Base-by-base conservation (phyloP, 1,284 basidiomycete species). In the Rhodotorula sp. region DNA sequence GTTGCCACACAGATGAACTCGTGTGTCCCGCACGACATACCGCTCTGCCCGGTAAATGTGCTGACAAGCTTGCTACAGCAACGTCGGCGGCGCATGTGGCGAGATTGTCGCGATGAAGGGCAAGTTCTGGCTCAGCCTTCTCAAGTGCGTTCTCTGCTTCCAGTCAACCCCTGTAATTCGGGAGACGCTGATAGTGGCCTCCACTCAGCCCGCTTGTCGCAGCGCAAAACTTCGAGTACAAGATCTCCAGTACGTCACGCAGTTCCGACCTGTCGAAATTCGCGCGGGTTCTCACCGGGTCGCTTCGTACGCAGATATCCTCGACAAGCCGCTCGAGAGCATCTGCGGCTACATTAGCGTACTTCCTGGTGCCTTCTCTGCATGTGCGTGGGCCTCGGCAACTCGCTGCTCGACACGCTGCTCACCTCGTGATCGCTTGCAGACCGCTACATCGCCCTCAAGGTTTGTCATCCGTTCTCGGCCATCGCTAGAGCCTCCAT, bases 21-120 rank as follows among this genome's bases (percentile, higher is more conserved):
- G 34, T 34, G 34, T n/a, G 50, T 34, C 9, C 10, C 17, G 1
- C 53, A 3, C n/a, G 12, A 4, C 16, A n/a, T 13, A 3, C 7
- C 7, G 42, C 44, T 45, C 12, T 7, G 45, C 44, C 4, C 8
- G 1, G 17, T n/a, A 13, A 21, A 1, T 25, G 2, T 14, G n/a
- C 9, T 23, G 25, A 46, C 4, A 8, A 58, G 57, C 57, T 58
- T 34, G 34, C 57, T 59, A 58, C 56, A 59, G 54, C 12, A 94
- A 91, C 76, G 91, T 97, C 23, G 95, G 88, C 8, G 95, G 95
- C 13, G 93, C 94, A 4, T 97, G 94, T 81, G 95, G 95, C 50
- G 95, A 97, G 81, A 97, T 98, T 77, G 90, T 92, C 0, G 89
- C 87, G 1, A 93, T 93, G 83, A 97, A 97, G 81, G 95, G 94